Percentiles rank a stretch among this genome's conserved stretches.
These are phyloP conservation scores for Veloporphyrellus conicus DNA, from an alignment of 1,284 basidiomycete genomes.

Conservation along the genomic window DNA sequence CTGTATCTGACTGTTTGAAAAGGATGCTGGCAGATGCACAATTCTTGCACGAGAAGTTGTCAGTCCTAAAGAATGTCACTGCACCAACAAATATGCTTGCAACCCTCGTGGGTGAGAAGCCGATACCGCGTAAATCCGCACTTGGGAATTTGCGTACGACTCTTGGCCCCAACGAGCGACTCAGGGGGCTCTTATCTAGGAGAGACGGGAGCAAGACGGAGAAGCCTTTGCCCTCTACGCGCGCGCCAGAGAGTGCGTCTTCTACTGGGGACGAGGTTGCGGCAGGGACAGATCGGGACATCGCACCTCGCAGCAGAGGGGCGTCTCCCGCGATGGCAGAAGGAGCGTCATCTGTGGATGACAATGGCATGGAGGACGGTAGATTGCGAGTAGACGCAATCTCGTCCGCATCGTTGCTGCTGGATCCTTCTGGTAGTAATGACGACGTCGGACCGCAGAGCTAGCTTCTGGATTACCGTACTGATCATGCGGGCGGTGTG, in stretches of 20 bases:
- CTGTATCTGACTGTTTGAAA: slow-evolving; percentile 14
- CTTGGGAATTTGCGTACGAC: slow-evolving; percentile 24
- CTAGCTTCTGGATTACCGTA: slow-evolving; percentile 19
- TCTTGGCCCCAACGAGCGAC: slow-evolving; percentile 31
- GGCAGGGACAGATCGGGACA: slow-evolving; percentile 18
- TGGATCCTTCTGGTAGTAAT: slow-evolving; percentile 10
- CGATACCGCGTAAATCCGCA: slow-evolving; percentile 37
- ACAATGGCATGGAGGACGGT: slow-evolving; percentile 1
- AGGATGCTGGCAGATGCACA: slow-evolving; percentile 78
- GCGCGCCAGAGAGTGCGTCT: not conserved
- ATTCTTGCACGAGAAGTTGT: slow-evolving; percentile 70
- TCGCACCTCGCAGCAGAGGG: slow-evolving; percentile 14
- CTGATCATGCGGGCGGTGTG: not conserved
- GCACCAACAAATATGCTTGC: slow-evolving; percentile 74
- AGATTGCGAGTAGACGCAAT: slow-evolving; percentile 2
- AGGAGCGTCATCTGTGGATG: slow-evolving; percentile 6
- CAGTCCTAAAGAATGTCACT: slow-evolving; percentile 63
- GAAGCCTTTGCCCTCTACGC: slow-evolving; percentile 29
- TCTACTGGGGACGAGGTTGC: slow-evolving; percentile 9
- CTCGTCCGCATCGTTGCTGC: slow-evolving; percentile 4
- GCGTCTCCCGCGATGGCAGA: slow-evolving; percentile 8
- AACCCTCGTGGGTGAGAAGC: slow-evolving; percentile 75
- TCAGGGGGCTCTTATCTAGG: slow-evolving; percentile 30
- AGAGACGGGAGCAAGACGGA: slow-evolving; percentile 28
- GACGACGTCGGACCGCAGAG: slow-evolving; percentile 11